These are phyloP conservation scores for Trifolium subterraneum DNA, from an alignment of 306 rosid genomes.

Conservation along the genomic window DNA sequence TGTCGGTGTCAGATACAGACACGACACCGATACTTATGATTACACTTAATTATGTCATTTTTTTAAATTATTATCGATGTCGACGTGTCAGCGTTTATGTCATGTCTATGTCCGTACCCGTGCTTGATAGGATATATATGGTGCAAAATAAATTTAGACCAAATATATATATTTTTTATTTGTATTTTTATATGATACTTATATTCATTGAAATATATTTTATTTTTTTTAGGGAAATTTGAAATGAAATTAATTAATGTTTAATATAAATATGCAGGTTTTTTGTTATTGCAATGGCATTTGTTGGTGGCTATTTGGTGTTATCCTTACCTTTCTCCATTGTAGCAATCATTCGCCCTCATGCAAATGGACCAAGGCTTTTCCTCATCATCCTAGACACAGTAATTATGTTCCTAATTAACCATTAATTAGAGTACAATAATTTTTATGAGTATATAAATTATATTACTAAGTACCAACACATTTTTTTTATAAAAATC, in stretches of 20 bases:
- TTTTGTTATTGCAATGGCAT: constrained; percentile 76
- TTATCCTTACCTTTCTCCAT: constrained; percentile 86
- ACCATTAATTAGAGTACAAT: background rate
- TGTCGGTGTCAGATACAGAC: no score
- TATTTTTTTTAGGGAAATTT: no score
- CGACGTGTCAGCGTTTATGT: no score
- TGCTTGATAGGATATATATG: no score
- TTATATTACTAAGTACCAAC: background rate
- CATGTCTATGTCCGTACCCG: no score
- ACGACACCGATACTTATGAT: no score
- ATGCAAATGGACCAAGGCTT: constrained; percentile 66
- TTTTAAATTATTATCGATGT: no score
- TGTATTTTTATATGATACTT: no score
- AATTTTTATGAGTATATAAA: background rate
- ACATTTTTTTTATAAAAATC: no score
- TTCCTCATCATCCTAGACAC: constrained; percentile 76
- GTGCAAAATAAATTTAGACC: no score
- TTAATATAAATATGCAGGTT: constrained; percentile 61
- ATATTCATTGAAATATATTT: no score
- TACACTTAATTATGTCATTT: no score
- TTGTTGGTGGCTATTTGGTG: constrained; percentile 77
- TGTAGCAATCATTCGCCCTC: constrained; percentile 72
- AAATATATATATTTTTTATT: background rate
- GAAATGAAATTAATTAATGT: background rate
- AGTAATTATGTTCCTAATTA: constrained; percentile 46